Evolutionary conservation across 805 yeast genomes (phyloP).

Genomic region (Yarrowia sp.): DNA sequence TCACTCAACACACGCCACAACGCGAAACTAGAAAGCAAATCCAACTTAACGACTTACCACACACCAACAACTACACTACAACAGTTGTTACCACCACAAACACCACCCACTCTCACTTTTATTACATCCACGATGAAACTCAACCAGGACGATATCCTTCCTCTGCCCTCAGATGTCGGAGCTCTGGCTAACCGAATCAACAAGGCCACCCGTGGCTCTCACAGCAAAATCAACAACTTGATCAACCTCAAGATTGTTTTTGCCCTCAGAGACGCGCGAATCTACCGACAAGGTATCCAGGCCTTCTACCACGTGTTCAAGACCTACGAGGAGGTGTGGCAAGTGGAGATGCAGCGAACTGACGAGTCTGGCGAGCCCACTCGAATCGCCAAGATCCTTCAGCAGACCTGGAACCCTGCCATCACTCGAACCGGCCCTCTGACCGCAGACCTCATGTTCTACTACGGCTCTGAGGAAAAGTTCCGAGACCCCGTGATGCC

Average conservation of each 20-base stretch:
- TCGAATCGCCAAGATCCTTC: constrained; percentile 46
- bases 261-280: constrained; percentile 69
- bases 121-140: constrained; percentile 5
- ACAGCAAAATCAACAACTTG: constrained; percentile 64
- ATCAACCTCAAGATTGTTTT: constrained; percentile 68
- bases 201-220: constrained; percentile 58
- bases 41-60: too few species aligned
- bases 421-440: constrained; percentile 59
- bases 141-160: constrained; percentile 51
- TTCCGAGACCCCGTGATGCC: constrained; percentile 56
- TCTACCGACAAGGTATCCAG: constrained; percentile 78
- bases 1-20: neutral
- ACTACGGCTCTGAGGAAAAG: constrained; percentile 55
- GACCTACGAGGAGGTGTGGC: constrained; percentile 35
- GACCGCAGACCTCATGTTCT: constrained; percentile 61
- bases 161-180: constrained; percentile 74
- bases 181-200: constrained; percentile 83
- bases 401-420: constrained; percentile 64
- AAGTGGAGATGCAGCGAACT: constrained; percentile 29
- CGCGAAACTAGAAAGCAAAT: too few species aligned
- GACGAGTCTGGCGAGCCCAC: constrained; percentile 29
- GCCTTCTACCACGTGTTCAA: constrained; percentile 35
- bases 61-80: neutral
- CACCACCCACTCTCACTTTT: too few species aligned
- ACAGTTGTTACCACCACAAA: neutral